Conservation (phyloP, 139 green algal species). For the Asterochloris erici region DNA sequence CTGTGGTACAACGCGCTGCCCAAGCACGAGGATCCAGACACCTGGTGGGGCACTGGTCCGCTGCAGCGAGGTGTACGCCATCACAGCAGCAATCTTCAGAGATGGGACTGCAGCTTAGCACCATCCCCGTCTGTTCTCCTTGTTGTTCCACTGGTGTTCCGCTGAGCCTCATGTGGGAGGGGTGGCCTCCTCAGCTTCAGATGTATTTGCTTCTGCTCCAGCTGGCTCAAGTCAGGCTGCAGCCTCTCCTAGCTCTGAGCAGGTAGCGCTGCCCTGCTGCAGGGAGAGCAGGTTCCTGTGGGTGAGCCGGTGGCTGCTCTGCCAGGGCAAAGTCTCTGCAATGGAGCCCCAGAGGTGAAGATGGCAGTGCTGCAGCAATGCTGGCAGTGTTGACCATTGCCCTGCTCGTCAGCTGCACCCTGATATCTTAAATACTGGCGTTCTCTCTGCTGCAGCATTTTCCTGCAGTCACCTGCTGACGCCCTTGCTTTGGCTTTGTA, state of each 20-base stretch:
- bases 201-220: too few relatives aligned
- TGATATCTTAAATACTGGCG: not conserved
- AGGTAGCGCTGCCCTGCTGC: too few relatives aligned
- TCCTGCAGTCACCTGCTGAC: not conserved
- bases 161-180: too few relatives aligned
- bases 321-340: not conserved
- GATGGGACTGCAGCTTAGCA: not conserved
- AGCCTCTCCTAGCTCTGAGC: too few relatives aligned
- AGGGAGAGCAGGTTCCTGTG: conserved; percentile 20
- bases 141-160: too few relatives aligned
- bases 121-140: not conserved
- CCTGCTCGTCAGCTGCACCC: not conserved
- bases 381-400: not conserved
- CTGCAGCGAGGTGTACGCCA: too few relatives aligned
- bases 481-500: not conserved
- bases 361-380: not conserved
- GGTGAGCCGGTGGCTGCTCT: conserved; percentile 19
- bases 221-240: too few relatives aligned
- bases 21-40: conserved; percentile 8
- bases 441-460: not conserved
- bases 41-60: not conserved
- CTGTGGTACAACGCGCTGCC: conserved; percentile 30
- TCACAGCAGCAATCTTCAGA: not conserved
- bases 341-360: conserved; percentile 4
- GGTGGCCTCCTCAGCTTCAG: too few relatives aligned